Evolutionary conservation across 805 yeast species (phyloP), one percentile per base, ranked within the genome.

Genomic region (Starmera dryadoides): DNA sequence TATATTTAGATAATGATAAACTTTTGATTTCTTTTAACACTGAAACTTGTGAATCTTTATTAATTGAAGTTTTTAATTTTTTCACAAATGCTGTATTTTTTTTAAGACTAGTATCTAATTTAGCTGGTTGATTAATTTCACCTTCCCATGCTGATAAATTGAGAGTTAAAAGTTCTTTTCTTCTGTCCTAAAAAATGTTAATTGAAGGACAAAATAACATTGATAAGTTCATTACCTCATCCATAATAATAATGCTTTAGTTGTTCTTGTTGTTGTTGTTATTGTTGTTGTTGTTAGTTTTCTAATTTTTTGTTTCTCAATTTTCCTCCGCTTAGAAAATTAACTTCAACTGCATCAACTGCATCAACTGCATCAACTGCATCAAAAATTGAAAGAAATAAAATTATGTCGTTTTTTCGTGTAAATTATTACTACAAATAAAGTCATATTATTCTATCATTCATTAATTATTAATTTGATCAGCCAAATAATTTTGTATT

Each of bases 81-180:
- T 80, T 83, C 37, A 87, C 79, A 52, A 86, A 84, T 0, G 87
- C 82, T 4, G 86, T 77, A 54, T 89, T 86, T 56, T 81, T 85
- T 65, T 88, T 88, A 47, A 88, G 64, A 41, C 89, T 81, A 0
- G 94, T 66, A 54, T 88, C 96, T 9, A 79, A 57, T 9, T 48
- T 37, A 14, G 41, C n/a, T 2, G 47, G 43, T 20, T 42, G 50
- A 7, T 20, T 10, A 2, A 45, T 40, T 18, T 40, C 45, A 5
- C 47, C 48, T 1, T 28, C 37, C 59, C 58, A 55, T 2, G 57
- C 57, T 1, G 40, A 41, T 0, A 33, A 21, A 30, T 55, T 55
- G 16, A 12, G 19, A 23, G 5, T 11, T 10, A 38, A 33, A 16
- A 49, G 45, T 30, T 44, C 44, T 3, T 33, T 36, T 25, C 36